Percentiles rank a stretch among this genome's conserved stretches.
phyloP scores from a whole-genome alignment of 2,329 filamentous ascomycete genomes.

The Microdochium paspali region DNA sequence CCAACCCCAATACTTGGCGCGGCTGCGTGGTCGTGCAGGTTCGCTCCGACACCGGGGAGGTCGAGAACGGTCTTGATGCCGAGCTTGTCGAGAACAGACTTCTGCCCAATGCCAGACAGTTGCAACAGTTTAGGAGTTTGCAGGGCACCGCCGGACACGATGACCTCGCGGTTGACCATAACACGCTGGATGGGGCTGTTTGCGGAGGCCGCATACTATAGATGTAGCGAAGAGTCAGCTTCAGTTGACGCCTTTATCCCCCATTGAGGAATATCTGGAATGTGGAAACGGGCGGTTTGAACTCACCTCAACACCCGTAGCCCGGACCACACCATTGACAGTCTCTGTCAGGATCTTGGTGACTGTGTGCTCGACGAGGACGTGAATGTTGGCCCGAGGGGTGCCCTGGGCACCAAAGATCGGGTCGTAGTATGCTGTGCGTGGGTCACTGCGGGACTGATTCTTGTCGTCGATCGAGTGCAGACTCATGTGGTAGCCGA shows the following conservation, averaged over 20 bases:
- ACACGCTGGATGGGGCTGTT: slow-evolving; percentile 8
- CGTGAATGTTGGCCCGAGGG: slow-evolving; percentile 1
- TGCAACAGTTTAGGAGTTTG: slow-evolving; percentile 43
- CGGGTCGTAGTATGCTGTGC: slow-evolving; percentile 1
- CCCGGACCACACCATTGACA: background rate
- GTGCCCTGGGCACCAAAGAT: slow-evolving; percentile 1
- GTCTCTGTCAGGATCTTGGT: background rate
- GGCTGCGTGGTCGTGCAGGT: slow-evolving; percentile 37
- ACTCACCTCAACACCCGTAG: background rate
- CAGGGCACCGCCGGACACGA: slow-evolving; percentile 37
- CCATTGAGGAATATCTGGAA: too few species aligned
- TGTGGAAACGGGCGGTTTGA: background rate
- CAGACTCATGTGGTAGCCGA: slow-evolving; percentile 1
- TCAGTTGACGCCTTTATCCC: too few species aligned
- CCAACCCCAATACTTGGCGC: background rate
- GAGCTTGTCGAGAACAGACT: slow-evolving; percentile 24
- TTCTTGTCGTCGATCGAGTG: slow-evolving; percentile 1
- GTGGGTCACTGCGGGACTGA: slow-evolving; percentile 1
- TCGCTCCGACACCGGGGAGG: slow-evolving; percentile 41
- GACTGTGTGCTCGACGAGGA: slow-evolving; percentile 1
- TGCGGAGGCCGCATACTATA: background rate
- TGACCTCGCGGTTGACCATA: slow-evolving; percentile 33
- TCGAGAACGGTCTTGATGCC: slow-evolving; percentile 33
- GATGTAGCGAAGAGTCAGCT: background rate
- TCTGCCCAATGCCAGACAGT: slow-evolving; percentile 38